Evolutionary conservation across 495 filamentous ascomycete genomes (phyloP).

Genomic region (Annulohypoxylon stygium): DNA sequence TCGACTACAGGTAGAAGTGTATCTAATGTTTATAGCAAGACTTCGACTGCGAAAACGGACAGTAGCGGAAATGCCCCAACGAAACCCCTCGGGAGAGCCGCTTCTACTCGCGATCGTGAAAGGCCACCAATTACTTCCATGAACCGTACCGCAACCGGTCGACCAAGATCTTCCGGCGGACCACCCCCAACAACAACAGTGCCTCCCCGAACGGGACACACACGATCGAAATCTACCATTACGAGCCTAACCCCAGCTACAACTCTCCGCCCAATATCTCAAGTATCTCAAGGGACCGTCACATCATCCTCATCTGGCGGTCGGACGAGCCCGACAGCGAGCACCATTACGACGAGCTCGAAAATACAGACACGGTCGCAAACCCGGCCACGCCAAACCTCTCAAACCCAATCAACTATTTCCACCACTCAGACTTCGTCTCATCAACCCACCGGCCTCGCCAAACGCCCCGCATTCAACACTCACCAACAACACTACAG

Average conservation of each 20-base stretch:
- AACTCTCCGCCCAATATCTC: constrained; percentile 58
- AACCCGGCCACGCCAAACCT: constrained; percentile 33
- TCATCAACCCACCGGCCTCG: constrained; percentile 31
- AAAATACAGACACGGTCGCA: constrained; percentile 41
- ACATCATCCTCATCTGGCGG: constrained; percentile 33
- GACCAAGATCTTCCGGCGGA: constrained; percentile 44
- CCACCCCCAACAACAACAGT: constrained; percentile 28
- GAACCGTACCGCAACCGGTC: constrained; percentile 40
- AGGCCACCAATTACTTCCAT: constrained; percentile 43
- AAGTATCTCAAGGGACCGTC: constrained; percentile 30
- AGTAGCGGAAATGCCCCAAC: constrained; percentile 20
- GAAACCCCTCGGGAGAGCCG: constrained; percentile 40
- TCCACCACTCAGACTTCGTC: constrained; percentile 19
- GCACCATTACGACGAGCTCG: constrained; percentile 35
- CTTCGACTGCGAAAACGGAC: constrained; percentile 31
- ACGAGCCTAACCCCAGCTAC: constrained; percentile 59
- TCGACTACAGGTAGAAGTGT: constrained; percentile 34
- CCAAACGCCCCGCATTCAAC: constrained; percentile 68
- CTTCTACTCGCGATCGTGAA: constrained; percentile 45
- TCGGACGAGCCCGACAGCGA: constrained; percentile 44
- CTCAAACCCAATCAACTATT: constrained; percentile 26
- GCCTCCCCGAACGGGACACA: constrained; percentile 37
- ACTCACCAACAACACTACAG: constrained; percentile 78
- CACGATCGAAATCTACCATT: constrained; percentile 58
- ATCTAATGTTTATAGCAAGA: constrained; percentile 32